phyloP scores from a whole-genome alignment of 148 eudicot species.

The Polygonum aviculare region DNA sequence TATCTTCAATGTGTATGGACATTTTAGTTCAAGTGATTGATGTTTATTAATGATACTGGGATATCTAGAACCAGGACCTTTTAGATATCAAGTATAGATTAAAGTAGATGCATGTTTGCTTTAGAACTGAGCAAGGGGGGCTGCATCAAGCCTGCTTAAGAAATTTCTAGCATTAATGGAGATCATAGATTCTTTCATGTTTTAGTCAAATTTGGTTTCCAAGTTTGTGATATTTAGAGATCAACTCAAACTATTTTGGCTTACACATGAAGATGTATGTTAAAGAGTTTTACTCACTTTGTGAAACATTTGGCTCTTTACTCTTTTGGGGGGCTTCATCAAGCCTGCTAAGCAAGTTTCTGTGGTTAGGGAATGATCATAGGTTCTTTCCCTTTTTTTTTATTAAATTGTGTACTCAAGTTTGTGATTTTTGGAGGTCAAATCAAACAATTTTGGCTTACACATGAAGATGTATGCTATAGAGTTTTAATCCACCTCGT shows the following conservation, averaged over 20 bases:
- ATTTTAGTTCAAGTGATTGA: conserved; percentile 2
- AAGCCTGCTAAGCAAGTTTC: neutral
- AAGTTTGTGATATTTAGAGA: neutral
- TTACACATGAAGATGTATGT: neutral
- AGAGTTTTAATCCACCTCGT: neutral
- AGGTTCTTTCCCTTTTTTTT: neutral
- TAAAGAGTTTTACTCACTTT: neutral
- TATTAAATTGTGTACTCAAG: neutral
- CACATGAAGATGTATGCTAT: neutral
- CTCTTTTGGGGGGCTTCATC: neutral
- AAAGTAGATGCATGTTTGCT: neutral
- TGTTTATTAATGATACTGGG: neutral
- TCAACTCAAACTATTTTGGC: neutral
- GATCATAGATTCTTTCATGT: neutral
- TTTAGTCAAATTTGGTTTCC: neutral
- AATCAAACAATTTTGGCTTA: neutral
- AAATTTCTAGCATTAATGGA: neutral
- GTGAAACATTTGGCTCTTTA: neutral
- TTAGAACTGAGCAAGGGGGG: neutral
- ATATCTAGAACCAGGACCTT: neutral
- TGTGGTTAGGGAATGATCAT: neutral
- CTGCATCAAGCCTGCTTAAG: neutral
- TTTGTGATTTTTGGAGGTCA: neutral
- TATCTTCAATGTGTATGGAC: neutral
- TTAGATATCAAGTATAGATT: neutral